A percentile compares a stretch with the other conserved stretches of the same genome.
phyloP scores from a whole-genome alignment of 2,329 filamentous ascomycete species.

The Sordariomycetes sp. region DNA sequence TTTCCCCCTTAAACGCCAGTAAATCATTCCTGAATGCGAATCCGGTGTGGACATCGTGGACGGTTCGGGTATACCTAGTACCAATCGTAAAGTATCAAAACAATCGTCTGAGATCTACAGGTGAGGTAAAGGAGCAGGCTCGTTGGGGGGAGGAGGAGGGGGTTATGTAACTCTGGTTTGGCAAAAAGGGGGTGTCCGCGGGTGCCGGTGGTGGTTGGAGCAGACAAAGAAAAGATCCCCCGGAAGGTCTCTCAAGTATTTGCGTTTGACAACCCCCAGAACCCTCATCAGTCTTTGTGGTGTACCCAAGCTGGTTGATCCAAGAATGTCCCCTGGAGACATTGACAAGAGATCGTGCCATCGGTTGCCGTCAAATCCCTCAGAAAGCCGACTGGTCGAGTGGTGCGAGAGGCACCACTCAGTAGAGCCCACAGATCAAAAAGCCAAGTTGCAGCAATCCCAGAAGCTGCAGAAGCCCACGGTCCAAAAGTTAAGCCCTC shows the following conservation, averaged over 20 bases:
- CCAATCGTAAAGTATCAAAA: too few relatives aligned
- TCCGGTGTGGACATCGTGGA: too few relatives aligned
- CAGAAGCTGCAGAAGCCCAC: conserved; percentile 25
- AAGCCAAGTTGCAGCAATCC: conserved; percentile 12
- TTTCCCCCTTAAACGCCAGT: too few relatives aligned
- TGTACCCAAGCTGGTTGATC: conserved; percentile 2
- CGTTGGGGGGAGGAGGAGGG: background rate
- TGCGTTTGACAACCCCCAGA: conserved; percentile 8
- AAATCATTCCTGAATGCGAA: too few relatives aligned
- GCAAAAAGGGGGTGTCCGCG: background rate
- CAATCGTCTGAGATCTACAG: background rate
- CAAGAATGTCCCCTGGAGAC: background rate
- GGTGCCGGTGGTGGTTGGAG: too few relatives aligned
- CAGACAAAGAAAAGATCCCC: conserved; percentile 3
- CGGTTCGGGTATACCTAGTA: too few relatives aligned
- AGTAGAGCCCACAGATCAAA: conserved; percentile 15
- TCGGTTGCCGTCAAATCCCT: conserved; percentile 6
- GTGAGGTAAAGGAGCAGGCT: background rate
- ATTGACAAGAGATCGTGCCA: background rate
- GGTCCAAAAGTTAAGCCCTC: conserved; percentile 37
- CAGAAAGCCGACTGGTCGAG: conserved; percentile 7
- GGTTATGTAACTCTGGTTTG: too few relatives aligned
- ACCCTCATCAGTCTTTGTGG: conserved; percentile 5
- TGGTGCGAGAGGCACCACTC: too few relatives aligned
- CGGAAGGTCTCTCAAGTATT: conserved; percentile 10